A percentile compares a stretch with the other conserved stretches of the same genome.
Conservation (phyloP, 805 yeast genomes). For the Candida coquimbonensis region DNA sequence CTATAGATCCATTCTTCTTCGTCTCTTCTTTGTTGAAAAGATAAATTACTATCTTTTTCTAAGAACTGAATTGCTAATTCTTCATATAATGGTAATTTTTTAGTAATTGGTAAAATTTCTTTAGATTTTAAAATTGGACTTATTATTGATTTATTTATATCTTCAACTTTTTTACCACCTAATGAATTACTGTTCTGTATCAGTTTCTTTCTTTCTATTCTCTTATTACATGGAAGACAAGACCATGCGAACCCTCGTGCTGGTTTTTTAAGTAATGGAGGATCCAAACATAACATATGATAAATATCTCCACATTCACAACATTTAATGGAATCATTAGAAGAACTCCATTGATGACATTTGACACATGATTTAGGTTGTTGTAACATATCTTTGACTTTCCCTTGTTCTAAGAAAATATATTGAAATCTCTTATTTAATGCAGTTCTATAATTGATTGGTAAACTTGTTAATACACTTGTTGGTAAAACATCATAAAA, state of each 20-base stretch:
- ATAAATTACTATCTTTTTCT: constrained; percentile 33
- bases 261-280: constrained; percentile 75
- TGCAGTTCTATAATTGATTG: constrained; percentile 53
- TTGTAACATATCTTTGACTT: constrained; percentile 53
- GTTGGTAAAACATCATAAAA: constrained; percentile 77
- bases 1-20: constrained; percentile 78
- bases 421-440: constrained; percentile 62
- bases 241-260: constrained; percentile 88
- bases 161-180: constrained; percentile 1
- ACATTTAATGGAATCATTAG: constrained; percentile 69
- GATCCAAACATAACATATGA: constrained; percentile 81
- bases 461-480: constrained; percentile 44
- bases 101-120: not conserved
- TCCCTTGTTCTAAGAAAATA: constrained; percentile 65
- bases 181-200: constrained; percentile 11
- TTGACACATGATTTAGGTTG: constrained; percentile 64
- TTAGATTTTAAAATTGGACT: not conserved
- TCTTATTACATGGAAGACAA: constrained; percentile 71
- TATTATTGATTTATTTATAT: not conserved
- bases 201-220: constrained; percentile 18
- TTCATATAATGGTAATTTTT: constrained; percentile 45
- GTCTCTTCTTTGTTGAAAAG: constrained; percentile 42
- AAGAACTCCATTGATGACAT: constrained; percentile 82
- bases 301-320: constrained; percentile 65
- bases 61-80: constrained; percentile 48